A percentile compares a stretch with the other conserved stretches of the same genome.
These are phyloP conservation scores for Linum trigynum DNA, from an alignment of 345 rosid species.

Conservation along the genomic window DNA sequence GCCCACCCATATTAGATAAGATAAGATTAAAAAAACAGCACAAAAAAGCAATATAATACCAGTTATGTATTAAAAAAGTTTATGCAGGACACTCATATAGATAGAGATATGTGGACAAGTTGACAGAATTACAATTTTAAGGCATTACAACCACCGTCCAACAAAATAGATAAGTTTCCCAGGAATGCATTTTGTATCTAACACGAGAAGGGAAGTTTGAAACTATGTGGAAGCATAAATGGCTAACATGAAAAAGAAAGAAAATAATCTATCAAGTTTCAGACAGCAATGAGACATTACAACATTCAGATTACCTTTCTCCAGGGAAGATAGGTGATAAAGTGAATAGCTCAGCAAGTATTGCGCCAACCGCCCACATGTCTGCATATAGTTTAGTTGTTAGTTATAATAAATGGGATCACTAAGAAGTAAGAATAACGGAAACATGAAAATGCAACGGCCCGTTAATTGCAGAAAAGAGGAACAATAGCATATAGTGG, in stretches of 20 bases:
- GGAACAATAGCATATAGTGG: background rate
- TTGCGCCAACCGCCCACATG: constrained; percentile 98
- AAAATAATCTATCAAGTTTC: background rate
- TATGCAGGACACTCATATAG: too few species aligned
- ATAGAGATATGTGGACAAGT: too few species aligned
- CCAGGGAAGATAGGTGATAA: constrained; percentile 84
- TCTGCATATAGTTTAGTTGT: constrained; percentile 37
- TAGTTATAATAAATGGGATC: constrained; percentile 14
- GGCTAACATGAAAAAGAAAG: background rate
- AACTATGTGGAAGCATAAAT: background rate
- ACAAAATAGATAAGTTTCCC: too few species aligned
- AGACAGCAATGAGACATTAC: background rate
- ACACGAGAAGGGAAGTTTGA: background rate
- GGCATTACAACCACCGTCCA: too few species aligned
- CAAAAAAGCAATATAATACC: too few species aligned
- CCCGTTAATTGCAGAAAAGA: background rate
- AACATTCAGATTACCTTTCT: constrained; percentile 52
- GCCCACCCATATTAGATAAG: too few species aligned
- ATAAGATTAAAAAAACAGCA: too few species aligned
- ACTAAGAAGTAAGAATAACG: background rate
- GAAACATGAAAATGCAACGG: background rate
- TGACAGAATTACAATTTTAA: too few species aligned
- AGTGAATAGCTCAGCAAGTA: constrained; percentile 87
- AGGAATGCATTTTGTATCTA: too few species aligned
- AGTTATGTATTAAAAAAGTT: too few species aligned